Percentiles rank a stretch among this genome's conserved stretches.
phyloP scores from a whole-genome alignment of 768 basidiomycete genomes.

The Russula virescens region DNA sequence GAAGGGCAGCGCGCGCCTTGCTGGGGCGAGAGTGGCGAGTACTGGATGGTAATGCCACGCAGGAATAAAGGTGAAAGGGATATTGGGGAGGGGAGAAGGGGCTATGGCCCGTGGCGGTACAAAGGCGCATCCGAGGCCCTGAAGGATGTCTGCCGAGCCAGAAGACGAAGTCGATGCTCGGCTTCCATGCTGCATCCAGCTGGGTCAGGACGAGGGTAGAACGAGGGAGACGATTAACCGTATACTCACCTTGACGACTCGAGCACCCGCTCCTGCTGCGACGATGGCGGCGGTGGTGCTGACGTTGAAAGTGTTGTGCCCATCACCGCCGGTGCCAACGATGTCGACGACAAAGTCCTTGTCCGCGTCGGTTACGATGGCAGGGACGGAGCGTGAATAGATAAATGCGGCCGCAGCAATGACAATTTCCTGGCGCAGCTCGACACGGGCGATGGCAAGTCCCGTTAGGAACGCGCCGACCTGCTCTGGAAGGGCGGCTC shows the following conservation, averaged over 20 bases:
- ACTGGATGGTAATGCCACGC: constrained; percentile 92
- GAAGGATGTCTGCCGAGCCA: constrained; percentile 88
- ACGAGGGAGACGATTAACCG: constrained; percentile 31
- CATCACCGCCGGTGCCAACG: constrained; percentile 93
- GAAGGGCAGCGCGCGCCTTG: constrained; percentile 83
- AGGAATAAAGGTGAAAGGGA: constrained; percentile 90
- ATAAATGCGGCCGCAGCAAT: constrained; percentile 75
- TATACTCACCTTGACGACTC: constrained; percentile 70
- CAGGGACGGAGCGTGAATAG: constrained; percentile 58
- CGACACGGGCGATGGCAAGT: constrained; percentile 72
- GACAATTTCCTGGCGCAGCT: constrained; percentile 68
- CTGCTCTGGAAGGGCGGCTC: constrained; percentile 61
- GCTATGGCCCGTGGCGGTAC: constrained; percentile 50
- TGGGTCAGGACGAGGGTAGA: background rate
- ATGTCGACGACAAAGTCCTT: constrained; percentile 71
- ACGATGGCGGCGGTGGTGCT: constrained; percentile 92
- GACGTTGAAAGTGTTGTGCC: constrained; percentile 94
- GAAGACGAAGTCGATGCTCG: constrained; percentile 90
- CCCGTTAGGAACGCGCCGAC: constrained; percentile 89
- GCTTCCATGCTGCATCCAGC: constrained; percentile 68
- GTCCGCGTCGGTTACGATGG: constrained; percentile 50
- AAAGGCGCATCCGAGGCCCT: constrained; percentile 77
- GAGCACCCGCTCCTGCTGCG: constrained; percentile 89
- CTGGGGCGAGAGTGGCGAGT: constrained; percentile 73
- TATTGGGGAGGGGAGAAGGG: constrained; percentile 48